Evolutionary conservation across 441 rosid genomes (phyloP).

Genomic region (Adansonia rubrostipa): DNA sequence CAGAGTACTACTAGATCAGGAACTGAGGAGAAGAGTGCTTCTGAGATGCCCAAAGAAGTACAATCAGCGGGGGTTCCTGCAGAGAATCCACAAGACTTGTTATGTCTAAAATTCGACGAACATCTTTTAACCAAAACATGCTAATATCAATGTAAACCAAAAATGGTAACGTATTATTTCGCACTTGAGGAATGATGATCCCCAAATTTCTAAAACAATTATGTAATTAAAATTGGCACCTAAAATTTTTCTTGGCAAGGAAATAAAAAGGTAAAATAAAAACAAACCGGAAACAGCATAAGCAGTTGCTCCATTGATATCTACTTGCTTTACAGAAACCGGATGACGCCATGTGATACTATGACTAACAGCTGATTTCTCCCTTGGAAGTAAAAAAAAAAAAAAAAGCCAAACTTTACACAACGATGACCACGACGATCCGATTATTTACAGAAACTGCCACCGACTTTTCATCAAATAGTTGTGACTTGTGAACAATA

Average conservation of each 20-base stretch:
- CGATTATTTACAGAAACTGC: constrained; percentile 9
- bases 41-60: constrained; percentile 74
- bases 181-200: neutral
- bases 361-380: constrained; percentile 88
- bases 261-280: neutral
- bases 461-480: neutral
- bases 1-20: constrained; percentile 70
- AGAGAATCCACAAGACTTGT: neutral
- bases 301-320: constrained; percentile 72
- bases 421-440: neutral
- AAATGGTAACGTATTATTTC: neutral
- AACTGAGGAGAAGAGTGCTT: constrained; percentile 62
- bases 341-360: constrained; percentile 76
- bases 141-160: neutral
- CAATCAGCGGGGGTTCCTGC: constrained; percentile 95
- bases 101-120: neutral
- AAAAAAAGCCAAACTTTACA: neutral
- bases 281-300: constrained; percentile 76
- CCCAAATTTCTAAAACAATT: neutral
- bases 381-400: constrained; percentile 40
- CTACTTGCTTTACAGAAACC: constrained; percentile 53
- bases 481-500: neutral
- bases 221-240: neutral
- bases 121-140: neutral
- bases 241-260: neutral